Conservation (phyloP, 352 stramenopile species). For the Phytophthora ramorum region DNA sequence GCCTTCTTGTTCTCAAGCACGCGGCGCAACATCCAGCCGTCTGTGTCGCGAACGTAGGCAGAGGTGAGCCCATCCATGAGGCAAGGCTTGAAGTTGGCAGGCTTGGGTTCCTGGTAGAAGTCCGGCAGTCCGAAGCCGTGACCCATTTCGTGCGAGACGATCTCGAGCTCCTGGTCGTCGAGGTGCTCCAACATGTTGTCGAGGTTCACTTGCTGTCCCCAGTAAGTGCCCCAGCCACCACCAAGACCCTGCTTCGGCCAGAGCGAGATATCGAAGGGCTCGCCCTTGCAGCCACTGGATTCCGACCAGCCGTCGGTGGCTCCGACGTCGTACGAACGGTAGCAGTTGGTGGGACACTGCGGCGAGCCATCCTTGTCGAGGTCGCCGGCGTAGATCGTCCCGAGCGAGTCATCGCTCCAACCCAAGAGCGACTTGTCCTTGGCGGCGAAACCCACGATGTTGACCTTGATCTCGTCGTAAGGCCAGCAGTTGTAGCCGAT, state of each 20-base stretch:
- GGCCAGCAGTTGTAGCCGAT: slow-evolving; percentile 36
- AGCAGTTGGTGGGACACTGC: slow-evolving; percentile 38
- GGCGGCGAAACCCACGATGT: slow-evolving; percentile 23
- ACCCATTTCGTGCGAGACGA: slow-evolving; percentile 46
- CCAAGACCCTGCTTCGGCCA: slow-evolving; percentile 35
- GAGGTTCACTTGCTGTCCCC: slow-evolving; percentile 32
- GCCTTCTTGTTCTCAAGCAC: slow-evolving; percentile 32
- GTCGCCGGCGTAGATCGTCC: slow-evolving; percentile 28
- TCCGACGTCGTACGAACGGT: slow-evolving; percentile 10
- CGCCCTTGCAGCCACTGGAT: slow-evolving; percentile 31
- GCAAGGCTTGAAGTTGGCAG: slow-evolving; percentile 4
- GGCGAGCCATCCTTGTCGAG: slow-evolving; percentile 27
- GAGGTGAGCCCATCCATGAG: slow-evolving; percentile 30
- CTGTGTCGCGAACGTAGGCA: slow-evolving; percentile 21
- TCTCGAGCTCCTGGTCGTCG: slow-evolving; percentile 26
- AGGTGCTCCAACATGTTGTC: slow-evolving; percentile 33
- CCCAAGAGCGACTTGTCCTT: slow-evolving; percentile 28
- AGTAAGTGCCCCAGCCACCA: slow-evolving; percentile 25
- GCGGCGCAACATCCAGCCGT: slow-evolving; percentile 41
- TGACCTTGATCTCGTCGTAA: slow-evolving; percentile 34
- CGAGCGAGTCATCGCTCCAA: slow-evolving; percentile 45
- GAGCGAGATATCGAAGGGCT: slow-evolving; percentile 45
- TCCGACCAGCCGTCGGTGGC: slow-evolving; percentile 27
- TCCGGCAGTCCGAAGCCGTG: slow-evolving; percentile 27
- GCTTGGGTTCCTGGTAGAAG: slow-evolving; percentile 23